phyloP scores from a whole-genome alignment of 805 yeast species.

The Wickerhamiella kurtzmanii region DNA sequence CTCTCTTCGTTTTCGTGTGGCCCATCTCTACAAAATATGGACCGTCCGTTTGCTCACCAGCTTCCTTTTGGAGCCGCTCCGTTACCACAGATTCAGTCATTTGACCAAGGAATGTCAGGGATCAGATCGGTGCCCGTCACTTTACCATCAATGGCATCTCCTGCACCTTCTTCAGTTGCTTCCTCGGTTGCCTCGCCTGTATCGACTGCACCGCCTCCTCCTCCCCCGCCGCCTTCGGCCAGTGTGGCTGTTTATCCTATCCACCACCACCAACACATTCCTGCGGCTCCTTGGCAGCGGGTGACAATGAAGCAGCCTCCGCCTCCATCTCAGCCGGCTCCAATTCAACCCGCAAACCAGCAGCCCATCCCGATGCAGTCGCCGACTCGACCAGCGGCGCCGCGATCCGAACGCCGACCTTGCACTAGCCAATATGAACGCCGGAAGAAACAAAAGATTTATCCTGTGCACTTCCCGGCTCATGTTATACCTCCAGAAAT shows the following conservation, averaged over 20 bases:
- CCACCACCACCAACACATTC: neutral
- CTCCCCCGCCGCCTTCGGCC: neutral
- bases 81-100: no score
- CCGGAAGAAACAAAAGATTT: constrained; percentile 11
- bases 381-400: no score
- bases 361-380: no score
- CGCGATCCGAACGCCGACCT: neutral
- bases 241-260: neutral
- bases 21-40: neutral
- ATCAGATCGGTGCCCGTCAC: no score
- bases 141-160: no score
- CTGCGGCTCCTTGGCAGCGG: neutral
- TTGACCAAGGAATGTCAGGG: no score
- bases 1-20: no score
- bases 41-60: neutral
- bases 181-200: neutral
- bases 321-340: neutral
- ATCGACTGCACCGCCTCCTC: neutral
- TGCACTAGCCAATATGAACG: neutral
- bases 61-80: neutral
- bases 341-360: neutral
- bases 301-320: neutral
- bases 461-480: constrained; percentile 22
- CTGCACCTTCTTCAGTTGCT: neutral
- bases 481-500: constrained; percentile 16